Conservation (phyloP, 2,329 filamentous ascomycete genomes). For the Aspergillus sclerotialis region DNA sequence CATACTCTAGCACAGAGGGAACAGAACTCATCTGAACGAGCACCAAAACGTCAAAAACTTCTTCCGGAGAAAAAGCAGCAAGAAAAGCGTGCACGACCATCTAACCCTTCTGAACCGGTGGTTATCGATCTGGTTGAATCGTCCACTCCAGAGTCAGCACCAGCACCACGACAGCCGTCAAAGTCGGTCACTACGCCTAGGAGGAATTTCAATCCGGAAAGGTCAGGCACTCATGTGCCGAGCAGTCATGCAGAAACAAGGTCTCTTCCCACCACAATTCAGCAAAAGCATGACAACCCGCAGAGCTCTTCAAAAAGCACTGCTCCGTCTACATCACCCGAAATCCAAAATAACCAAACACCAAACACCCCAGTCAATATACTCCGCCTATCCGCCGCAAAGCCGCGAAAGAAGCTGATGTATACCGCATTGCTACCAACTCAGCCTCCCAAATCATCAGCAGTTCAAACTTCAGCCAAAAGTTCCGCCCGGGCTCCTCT, state of each 20-base stretch:
- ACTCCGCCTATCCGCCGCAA: conserved; percentile 25
- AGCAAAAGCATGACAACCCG: not conserved
- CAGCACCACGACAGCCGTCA: too few relatives aligned
- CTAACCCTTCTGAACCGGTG: too few relatives aligned
- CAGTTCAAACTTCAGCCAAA: conserved; percentile 2
- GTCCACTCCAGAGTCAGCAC: too few relatives aligned
- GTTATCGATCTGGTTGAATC: too few relatives aligned
- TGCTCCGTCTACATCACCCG: conserved; percentile 3
- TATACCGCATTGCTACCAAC: conserved; percentile 31
- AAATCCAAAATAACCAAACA: not conserved
- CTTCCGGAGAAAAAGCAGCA: too few relatives aligned
- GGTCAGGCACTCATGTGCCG: too few relatives aligned
- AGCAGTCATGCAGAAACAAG: not conserved
- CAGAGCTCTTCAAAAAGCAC: conserved; percentile 1
- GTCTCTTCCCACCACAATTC: not conserved
- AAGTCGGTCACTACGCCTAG: too few relatives aligned
- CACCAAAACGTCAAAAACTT: conserved; percentile 27
- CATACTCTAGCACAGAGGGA: conserved; percentile 8
- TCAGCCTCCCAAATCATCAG: conserved; percentile 7
- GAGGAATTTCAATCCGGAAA: too few relatives aligned
- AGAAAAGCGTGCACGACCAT: too few relatives aligned
- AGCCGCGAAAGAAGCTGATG: conserved; percentile 38
- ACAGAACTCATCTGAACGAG: conserved; percentile 13
- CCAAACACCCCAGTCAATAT: conserved; percentile 14
- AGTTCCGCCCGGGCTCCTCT: too few relatives aligned